phyloP scores from a whole-genome alignment of 2,329 filamentous ascomycete species.

The Monilinia vaccinii-corymbosi region DNA sequence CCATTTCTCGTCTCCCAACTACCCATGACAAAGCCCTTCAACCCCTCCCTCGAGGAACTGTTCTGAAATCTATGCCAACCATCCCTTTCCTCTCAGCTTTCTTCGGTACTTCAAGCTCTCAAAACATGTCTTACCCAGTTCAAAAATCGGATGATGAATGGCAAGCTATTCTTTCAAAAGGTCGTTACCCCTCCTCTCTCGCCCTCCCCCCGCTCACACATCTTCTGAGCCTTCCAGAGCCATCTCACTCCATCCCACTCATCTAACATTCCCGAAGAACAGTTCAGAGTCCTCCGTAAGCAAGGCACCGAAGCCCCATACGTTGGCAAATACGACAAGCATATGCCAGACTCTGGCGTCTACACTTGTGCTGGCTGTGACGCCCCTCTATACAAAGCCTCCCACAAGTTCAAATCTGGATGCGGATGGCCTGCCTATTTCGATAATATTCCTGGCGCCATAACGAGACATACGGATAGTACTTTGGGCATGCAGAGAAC shows the following conservation, averaged over 20 bases:
- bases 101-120: constrained; percentile 51
- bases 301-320: constrained; percentile 83
- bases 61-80: constrained; percentile 58
- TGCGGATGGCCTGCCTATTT: constrained; percentile 99
- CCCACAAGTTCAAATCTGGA: constrained; percentile 90
- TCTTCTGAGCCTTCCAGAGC: background rate
- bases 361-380: constrained; percentile 85
- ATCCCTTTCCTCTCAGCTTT: constrained; percentile 72
- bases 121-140: constrained; percentile 66
- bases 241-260: constrained; percentile 1
- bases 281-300: constrained; percentile 87
- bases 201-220: background rate
- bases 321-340: constrained; percentile 79
- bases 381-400: constrained; percentile 82
- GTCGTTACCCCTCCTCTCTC: constrained; percentile 31
- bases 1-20: constrained; percentile 21
- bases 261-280: constrained; percentile 51
- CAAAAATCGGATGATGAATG: constrained; percentile 77
- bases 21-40: constrained; percentile 27
- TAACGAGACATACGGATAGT: constrained; percentile 70
- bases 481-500: constrained; percentile 75
- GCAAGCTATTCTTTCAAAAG: constrained; percentile 71
- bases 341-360: constrained; percentile 64
- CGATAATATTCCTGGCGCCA: constrained; percentile 85
- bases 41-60: constrained; percentile 31